A percentile compares a stretch with the other conserved stretches of the same genome.
phyloP scores from a whole-genome alignment of 768 basidiomycete genomes.

The Clathrus columnatus region DNA sequence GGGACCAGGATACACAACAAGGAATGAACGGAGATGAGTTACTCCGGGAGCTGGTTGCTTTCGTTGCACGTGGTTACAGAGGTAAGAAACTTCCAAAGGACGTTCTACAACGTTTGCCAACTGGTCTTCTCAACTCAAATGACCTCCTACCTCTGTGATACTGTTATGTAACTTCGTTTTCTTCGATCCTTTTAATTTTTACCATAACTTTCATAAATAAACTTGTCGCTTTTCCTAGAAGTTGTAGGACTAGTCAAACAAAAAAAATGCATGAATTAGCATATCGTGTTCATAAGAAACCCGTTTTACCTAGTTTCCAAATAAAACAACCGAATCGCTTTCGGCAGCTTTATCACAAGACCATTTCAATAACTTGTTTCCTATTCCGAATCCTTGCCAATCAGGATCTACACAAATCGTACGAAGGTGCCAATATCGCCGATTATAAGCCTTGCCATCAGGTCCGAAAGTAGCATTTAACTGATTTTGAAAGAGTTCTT shows the following conservation, averaged over 20 bases:
- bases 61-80: too few relatives aligned
- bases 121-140: too few relatives aligned
- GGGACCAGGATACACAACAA: too few relatives aligned
- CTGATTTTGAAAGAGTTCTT: not conserved
- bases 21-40: too few relatives aligned
- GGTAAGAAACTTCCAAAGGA: too few relatives aligned
- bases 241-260: not conserved
- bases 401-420: slow-evolving; percentile 5
- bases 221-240: not conserved
- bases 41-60: too few relatives aligned
- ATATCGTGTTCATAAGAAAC: not conserved
- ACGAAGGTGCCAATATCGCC: slow-evolving; percentile 6
- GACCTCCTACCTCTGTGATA: too few relatives aligned
- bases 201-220: not conserved
- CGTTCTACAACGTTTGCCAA: too few relatives aligned
- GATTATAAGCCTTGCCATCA: not conserved
- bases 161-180: too few relatives aligned
- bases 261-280: not conserved
- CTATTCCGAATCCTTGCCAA: slow-evolving; percentile 5
- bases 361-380: slow-evolving; percentile 4
- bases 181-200: too few relatives aligned
- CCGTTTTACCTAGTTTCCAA: not conserved
- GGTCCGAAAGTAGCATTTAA: slow-evolving; percentile 5
- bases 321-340: not conserved
- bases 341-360: slow-evolving; percentile 2